Base-by-base conservation (phyloP, 176 grass and related monocot genomes). In the Avena atlantica region DNA sequence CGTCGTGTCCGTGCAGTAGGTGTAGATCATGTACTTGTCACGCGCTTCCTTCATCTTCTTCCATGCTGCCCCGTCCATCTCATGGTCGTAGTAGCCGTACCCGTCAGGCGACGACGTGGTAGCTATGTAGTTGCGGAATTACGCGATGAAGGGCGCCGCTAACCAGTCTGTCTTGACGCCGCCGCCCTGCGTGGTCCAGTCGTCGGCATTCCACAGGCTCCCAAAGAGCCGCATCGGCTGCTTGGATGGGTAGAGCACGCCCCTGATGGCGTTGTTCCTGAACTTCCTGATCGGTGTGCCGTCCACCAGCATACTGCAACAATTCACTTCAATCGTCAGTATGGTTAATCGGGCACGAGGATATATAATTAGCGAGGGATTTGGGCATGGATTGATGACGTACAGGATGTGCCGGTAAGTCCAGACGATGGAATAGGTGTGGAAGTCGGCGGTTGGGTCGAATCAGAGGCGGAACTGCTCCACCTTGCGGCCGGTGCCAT, bases 381-480 rank as follows among this genome's bases (percentile, higher is more conserved):
- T 13, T 51, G 49, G 49, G 12, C 12, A 3, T 0, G 11, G 49
- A 51, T 51, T 51, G 85, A 95, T 80, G 45, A 48, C 45, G 9
- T 48, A 48, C 45, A 48, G 45, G 45, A 48, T 48, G 45, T 48
- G 45, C 7, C 45, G 9, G 9, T 9, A 10, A 48, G 45, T 48
- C 45, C 45, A 48, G 45, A 48, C 45, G 45, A 48, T 48, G 45
- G 45, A 48, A 8, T 48, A 48, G 49, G 93, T 51, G 49, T 51
- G 49, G 49, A 51, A 51, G 49, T 4, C 49, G 91, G 87, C 91
- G 50, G 89, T 91, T 5, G 91, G 89, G 56, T 95, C 91, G 79
- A 95, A 95, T 89, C 91, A 93, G 78, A 95, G 93, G 59, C 87
- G 86, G 81, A 93, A 91, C 84, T 92, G 89, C 80, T 92, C 85